These are phyloP conservation scores for Rubia tinctorum DNA, from an alignment of 305 asterid genomes.

Conservation along the genomic window DNA sequence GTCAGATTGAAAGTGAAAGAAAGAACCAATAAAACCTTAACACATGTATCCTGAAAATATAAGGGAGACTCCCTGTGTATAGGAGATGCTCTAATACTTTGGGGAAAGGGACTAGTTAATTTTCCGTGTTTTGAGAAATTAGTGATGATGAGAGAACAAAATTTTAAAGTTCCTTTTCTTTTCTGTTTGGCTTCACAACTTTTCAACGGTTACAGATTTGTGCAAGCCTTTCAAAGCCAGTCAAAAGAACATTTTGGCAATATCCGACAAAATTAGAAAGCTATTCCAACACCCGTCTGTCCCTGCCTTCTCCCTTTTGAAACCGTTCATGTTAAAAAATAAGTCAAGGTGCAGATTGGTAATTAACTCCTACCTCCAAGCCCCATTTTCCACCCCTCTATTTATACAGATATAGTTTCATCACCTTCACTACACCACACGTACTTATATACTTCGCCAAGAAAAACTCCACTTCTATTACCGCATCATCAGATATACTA, in stretches of 20 bases:
- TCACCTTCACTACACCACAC: constrained; percentile 9
- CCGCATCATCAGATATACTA: background rate
- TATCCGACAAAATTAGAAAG: constrained; percentile 64
- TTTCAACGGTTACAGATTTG: constrained; percentile 55
- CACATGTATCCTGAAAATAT: no score
- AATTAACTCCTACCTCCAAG: constrained; percentile 19
- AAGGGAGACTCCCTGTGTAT: no score
- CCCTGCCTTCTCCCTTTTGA: constrained; percentile 34
- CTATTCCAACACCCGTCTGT: constrained; percentile 51
- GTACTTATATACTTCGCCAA: no score
- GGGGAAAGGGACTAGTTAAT: background rate
- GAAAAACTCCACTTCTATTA: background rate
- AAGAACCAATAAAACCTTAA: no score
- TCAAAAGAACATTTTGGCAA: constrained; percentile 80
- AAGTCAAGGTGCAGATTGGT: constrained; percentile 30
- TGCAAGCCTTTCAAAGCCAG: constrained; percentile 49
- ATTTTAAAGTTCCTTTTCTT: no score
- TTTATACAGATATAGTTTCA: constrained; percentile 25
- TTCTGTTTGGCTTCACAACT: constrained; percentile 32
- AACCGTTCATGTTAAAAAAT: constrained; percentile 28
- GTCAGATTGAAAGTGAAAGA: no score
- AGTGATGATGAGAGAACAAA: constrained; percentile 2
- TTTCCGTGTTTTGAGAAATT: background rate
- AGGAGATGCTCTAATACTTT: background rate
- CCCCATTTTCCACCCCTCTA: constrained; percentile 16